These are phyloP conservation scores for Chondrostereum purpureum DNA, from an alignment of 1,284 basidiomycete genomes.

Conservation along the genomic window DNA sequence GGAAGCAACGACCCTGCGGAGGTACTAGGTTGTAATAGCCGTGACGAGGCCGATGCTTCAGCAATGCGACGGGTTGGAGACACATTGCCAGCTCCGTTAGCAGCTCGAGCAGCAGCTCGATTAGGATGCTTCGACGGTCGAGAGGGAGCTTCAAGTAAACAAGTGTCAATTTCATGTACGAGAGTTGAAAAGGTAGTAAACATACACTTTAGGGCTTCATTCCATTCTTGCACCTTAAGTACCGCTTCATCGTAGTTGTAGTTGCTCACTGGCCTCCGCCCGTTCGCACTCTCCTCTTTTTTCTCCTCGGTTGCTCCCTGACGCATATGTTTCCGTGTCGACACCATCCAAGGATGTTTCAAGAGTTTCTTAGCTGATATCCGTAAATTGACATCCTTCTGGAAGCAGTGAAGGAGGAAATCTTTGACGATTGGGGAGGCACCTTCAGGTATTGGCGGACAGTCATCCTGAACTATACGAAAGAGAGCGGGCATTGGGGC, in stretches of 20 bases:
- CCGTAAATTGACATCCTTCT: conserved; percentile 93
- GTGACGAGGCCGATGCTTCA: conserved; percentile 8
- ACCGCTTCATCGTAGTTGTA: conserved; percentile 93
- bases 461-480: conserved; percentile 96
- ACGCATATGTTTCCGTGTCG: conserved; percentile 70
- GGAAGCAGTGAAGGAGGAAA: conserved; percentile 96
- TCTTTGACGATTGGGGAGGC: conserved; percentile 93
- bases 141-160: conserved; percentile 48
- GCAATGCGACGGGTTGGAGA: conserved; percentile 31
- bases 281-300: conserved; percentile 28
- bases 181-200: conserved; percentile 14
- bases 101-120: conserved; percentile 26
- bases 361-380: conserved; percentile 92
- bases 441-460: conserved; percentile 91
- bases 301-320: conserved; percentile 30
- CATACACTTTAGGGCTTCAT: conserved; percentile 88
- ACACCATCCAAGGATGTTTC: conserved; percentile 93
- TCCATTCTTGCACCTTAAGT: conserved; percentile 95
- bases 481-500: conserved; percentile 98
- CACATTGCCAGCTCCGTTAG: conserved; percentile 23
- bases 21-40: conserved; percentile 20
- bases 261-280: conserved; percentile 57
- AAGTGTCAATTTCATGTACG: no score
- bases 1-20: conserved; percentile 20
- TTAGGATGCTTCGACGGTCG: conserved; percentile 58